These are phyloP conservation scores for Perkinsus chesapeaki DNA, from an alignment of 169 alveolate genomes.

Conservation along the genomic window DNA sequence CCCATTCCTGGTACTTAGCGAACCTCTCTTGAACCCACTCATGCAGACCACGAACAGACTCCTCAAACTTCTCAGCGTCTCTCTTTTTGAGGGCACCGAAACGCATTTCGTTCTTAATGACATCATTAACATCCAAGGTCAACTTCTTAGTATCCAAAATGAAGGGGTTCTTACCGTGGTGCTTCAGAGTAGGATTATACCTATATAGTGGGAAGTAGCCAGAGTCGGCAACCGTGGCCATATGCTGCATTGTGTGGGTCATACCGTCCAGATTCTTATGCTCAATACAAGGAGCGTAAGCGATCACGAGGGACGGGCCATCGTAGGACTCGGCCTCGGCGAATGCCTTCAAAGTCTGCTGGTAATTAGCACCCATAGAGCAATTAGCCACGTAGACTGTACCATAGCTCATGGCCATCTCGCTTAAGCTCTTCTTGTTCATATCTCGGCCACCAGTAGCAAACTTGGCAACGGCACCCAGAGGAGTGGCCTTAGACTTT, in stretches of 20 bases:
- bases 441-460: conserved; percentile 43
- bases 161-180: conserved; percentile 25
- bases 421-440: conserved; percentile 46
- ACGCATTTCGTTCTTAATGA: conserved; percentile 34
- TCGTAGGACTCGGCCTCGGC: conserved; percentile 46
- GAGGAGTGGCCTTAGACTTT: conserved; percentile 47
- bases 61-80: conserved; percentile 31
- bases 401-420: conserved; percentile 53
- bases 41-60: background rate
- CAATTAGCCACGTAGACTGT: conserved; percentile 47
- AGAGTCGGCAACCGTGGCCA: conserved; percentile 36
- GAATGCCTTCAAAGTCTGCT: conserved; percentile 35
- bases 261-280: conserved; percentile 31
- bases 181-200: conserved; percentile 28
- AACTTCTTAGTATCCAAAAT: conserved; percentile 30
- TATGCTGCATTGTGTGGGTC: background rate
- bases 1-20: background rate
- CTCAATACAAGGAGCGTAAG: conserved; percentile 51
- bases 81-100: conserved; percentile 22
- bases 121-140: conserved; percentile 20
- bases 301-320: conserved; percentile 47
- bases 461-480: conserved; percentile 53
- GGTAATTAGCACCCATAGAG: conserved; percentile 45
- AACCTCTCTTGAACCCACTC: background rate
- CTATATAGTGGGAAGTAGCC: conserved; percentile 49